These are phyloP conservation scores for Calonectria ilicicola DNA, from an alignment of 2,329 filamentous ascomycete genomes.

Conservation along the genomic window DNA sequence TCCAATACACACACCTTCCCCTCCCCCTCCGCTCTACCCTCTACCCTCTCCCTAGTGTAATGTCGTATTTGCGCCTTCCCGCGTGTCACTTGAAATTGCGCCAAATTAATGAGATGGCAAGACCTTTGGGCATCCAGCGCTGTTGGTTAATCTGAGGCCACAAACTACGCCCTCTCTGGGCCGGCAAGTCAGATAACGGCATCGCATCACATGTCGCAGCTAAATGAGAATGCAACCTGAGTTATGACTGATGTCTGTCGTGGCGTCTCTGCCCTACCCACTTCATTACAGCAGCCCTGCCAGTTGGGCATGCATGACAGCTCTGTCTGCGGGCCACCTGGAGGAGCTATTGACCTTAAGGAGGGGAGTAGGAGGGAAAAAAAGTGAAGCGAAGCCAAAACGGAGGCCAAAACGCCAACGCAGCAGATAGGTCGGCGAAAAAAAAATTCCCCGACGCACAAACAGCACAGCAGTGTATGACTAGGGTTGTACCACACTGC, in stretches of 20 bases:
- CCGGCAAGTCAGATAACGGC: background rate
- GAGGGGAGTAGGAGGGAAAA: background rate
- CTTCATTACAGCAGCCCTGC: background rate
- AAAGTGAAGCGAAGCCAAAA: constrained; percentile 9
- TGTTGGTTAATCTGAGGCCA: background rate
- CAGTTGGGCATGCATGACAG: constrained; percentile 23
- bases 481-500: constrained; percentile 15
- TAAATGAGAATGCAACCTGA: background rate
- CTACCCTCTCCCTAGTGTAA: background rate
- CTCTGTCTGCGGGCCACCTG: background rate
- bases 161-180: background rate
- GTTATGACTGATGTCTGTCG: background rate
- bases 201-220: constrained; percentile 5
- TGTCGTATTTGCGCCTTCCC: background rate
- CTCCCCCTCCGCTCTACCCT: too few species aligned
- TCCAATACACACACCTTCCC: background rate
- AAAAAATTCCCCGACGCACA: constrained; percentile 25
- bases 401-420: constrained; percentile 9
- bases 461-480: constrained; percentile 24
- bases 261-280: background rate
- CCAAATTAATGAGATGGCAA: background rate
- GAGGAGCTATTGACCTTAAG: background rate
- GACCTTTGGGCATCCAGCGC: background rate
- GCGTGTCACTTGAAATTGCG: background rate
- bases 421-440: constrained; percentile 12